Conservation (phyloP, 345 rosid species). For the Acer yangbiense region DNA sequence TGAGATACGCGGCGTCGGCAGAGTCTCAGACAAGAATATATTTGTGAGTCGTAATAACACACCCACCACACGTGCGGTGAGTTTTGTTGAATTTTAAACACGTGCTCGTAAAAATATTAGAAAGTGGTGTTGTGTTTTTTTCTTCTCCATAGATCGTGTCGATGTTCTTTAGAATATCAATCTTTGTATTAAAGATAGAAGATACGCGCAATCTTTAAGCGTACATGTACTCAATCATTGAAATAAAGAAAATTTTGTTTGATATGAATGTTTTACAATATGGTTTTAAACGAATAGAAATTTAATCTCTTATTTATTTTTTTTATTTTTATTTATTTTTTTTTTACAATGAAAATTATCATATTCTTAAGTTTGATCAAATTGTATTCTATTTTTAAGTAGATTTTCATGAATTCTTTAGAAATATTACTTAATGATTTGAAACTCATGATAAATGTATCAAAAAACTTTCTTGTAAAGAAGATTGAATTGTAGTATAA, state of each 20-base stretch:
- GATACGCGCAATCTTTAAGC: neutral
- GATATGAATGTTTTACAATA: too few relatives aligned
- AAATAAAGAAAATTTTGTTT: too few relatives aligned
- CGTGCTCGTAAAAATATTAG: neutral
- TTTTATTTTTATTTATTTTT: too few relatives aligned
- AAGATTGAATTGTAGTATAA: too few relatives aligned
- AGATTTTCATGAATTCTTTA: too few relatives aligned
- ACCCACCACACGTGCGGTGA: neutral
- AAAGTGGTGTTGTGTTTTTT: neutral
- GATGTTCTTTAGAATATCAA: neutral
- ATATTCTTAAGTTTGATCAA: too few relatives aligned
- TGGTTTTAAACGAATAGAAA: too few relatives aligned
- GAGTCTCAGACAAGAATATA: slow-evolving; percentile 12
- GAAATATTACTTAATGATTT: neutral
- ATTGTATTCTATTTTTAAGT: neutral
- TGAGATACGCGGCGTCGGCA: slow-evolving; percentile 24
- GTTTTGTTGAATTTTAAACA: neutral
- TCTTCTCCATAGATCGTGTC: neutral
- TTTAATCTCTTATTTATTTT: too few relatives aligned
- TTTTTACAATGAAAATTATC: too few relatives aligned
- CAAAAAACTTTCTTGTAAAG: too few relatives aligned
- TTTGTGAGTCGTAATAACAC: neutral
- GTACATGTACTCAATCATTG: neutral
- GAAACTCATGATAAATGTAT: too few relatives aligned
- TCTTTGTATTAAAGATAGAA: too few relatives aligned